Conservation (phyloP, 805 yeast genomes). For the Pichia paraexigua region DNA sequence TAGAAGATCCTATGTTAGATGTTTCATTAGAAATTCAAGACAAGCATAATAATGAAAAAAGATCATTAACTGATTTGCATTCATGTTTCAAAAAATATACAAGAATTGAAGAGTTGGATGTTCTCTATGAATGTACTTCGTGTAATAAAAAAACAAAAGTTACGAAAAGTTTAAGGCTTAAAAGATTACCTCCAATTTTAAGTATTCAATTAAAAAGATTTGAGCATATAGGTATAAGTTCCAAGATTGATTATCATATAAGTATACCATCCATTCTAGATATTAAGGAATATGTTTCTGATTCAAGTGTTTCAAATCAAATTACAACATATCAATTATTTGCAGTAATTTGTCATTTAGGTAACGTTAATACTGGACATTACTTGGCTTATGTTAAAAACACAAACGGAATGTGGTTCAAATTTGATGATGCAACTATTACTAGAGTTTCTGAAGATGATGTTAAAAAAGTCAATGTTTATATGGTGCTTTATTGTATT, state of each 20-base stretch:
- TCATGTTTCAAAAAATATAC: constrained; percentile 76
- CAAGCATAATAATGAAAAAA: constrained; percentile 18
- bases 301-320: not conserved
- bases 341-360: constrained; percentile 83
- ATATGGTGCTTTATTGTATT: constrained; percentile 63
- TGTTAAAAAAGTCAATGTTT: constrained; percentile 69
- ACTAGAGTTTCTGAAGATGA: constrained; percentile 55
- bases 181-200: constrained; percentile 66
- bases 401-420: constrained; percentile 75
- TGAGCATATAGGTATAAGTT: constrained; percentile 50
- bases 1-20: constrained; percentile 86
- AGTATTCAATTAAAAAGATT: constrained; percentile 80
- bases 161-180: constrained; percentile 61
- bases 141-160: constrained; percentile 63
- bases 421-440: constrained; percentile 83
- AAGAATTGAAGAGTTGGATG: constrained; percentile 65
- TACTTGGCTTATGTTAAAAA: constrained; percentile 74
- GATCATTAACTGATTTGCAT: constrained; percentile 32
- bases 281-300: constrained; percentile 48
- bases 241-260: constrained; percentile 72
- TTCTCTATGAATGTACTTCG: constrained; percentile 56
- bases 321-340: constrained; percentile 60
- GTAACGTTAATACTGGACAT: constrained; percentile 94
- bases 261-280: constrained; percentile 66
- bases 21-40: constrained; percentile 66